phyloP scores from a whole-genome alignment of 177 flowering plant genomes.

The Tripterygium wilfordii region DNA sequence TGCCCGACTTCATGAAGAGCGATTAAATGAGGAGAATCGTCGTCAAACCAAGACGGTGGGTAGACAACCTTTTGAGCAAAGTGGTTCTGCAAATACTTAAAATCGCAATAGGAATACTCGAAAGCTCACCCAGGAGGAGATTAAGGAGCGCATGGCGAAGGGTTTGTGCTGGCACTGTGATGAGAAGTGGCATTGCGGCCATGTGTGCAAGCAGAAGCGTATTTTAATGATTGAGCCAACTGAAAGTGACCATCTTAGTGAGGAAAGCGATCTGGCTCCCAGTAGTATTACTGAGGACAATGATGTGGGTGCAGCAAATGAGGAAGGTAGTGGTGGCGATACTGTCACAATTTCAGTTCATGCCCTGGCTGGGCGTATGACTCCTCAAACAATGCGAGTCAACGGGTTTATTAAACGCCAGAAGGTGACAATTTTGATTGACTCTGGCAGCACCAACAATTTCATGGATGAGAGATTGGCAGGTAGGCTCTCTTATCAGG shows the following conservation, averaged over 20 bases:
- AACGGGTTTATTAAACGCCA: too few relatives aligned
- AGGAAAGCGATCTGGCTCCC: too few relatives aligned
- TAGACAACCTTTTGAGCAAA: too few relatives aligned
- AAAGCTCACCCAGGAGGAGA: too few relatives aligned
- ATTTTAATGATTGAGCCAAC: background rate
- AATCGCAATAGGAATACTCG: background rate
- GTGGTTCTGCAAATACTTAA: too few relatives aligned
- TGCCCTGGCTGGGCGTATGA: constrained; percentile 2
- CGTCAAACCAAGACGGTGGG: background rate
- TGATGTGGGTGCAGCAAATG: background rate
- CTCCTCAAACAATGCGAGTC: too few relatives aligned
- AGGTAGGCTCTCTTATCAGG: background rate
- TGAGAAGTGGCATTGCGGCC: background rate
- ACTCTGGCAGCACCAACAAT: background rate
- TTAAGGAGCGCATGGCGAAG: background rate
- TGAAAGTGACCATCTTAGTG: background rate
- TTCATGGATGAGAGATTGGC: background rate
- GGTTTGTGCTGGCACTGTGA: constrained; percentile 3
- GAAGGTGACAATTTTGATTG: too few relatives aligned
- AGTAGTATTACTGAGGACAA: too few relatives aligned
- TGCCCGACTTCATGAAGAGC: constrained; percentile 3
- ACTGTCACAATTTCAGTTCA: constrained; percentile 1
- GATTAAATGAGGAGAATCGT: background rate
- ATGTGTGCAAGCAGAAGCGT: constrained; percentile 3
- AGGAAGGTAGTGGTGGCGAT: too few relatives aligned